Conservation (phyloP, 192 early-diverging fungal species). For the Backusella parvicylindrica region DNA sequence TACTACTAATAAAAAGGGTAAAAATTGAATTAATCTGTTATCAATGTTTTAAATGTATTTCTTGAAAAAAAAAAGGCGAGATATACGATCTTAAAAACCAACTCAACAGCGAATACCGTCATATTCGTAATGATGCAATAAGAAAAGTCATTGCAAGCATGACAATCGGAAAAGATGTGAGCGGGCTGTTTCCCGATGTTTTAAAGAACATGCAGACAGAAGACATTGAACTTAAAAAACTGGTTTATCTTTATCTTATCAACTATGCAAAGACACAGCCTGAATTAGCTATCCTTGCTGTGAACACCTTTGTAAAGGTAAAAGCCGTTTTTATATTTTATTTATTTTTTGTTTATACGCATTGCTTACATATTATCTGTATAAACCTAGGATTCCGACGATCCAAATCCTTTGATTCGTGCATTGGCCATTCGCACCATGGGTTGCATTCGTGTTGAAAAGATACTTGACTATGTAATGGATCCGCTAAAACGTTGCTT, state of each 20-base stretch:
- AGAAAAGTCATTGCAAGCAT: conserved; percentile 98
- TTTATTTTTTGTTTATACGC: neutral
- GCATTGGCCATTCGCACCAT: conserved; percentile 98
- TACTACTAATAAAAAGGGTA: conserved; percentile 72
- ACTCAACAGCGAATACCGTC: conserved; percentile 94
- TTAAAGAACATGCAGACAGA: conserved; percentile 99
- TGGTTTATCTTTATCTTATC: conserved; percentile 96
- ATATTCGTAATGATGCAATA: conserved; percentile 92
- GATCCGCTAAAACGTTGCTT: conserved; percentile 90
- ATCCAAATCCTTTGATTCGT: conserved; percentile 90
- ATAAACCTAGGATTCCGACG: conserved; percentile 77
- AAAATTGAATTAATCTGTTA: neutral
- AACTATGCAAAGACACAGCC: conserved; percentile 97
- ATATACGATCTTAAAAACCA: conserved; percentile 97
- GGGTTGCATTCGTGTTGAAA: conserved; percentile 94
- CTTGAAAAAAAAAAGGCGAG: conserved; percentile 61
- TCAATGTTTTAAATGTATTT: neutral
- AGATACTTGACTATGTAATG: conserved; percentile 88
- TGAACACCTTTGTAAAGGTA: conserved; percentile 96
- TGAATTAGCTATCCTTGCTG: conserved; percentile 92
- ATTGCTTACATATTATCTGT: neutral
- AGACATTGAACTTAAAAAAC: conserved; percentile 95
- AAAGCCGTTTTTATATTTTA: neutral
- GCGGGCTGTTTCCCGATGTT: conserved; percentile 91
- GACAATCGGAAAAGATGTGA: conserved; percentile 99